Percentiles rank a stretch among this genome's conserved stretches.
Conservation (phyloP, 176 grass and related monocot species). For the Carex scoparia region DNA sequence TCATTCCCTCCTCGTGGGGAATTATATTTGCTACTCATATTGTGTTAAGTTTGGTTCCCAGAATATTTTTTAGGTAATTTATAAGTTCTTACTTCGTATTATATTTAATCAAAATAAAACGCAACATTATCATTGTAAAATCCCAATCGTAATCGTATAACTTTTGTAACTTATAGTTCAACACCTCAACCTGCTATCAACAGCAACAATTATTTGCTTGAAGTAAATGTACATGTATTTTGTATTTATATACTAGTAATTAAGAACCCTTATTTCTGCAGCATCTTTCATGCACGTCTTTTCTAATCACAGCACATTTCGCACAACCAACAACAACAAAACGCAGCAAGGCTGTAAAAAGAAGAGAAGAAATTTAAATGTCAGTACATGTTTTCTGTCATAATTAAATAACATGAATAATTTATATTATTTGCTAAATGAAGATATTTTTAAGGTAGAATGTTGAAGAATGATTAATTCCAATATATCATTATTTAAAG, state of each 20-base stretch:
- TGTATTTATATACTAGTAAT: not conserved
- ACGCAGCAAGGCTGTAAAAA: conserved; percentile 22
- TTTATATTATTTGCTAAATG: too few relatives aligned
- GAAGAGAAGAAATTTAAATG: not conserved
- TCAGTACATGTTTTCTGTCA: not conserved
- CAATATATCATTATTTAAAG: too few relatives aligned
- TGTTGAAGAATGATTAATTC: too few relatives aligned
- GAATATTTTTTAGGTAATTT: too few relatives aligned
- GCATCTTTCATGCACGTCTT: not conserved
- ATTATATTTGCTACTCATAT: too few relatives aligned
- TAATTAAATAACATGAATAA: too few relatives aligned
- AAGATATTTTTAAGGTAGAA: too few relatives aligned
- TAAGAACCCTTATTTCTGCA: not conserved
- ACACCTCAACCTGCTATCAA: not conserved
- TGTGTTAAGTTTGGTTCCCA: too few relatives aligned
- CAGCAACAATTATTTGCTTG: not conserved
- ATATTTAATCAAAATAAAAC: too few relatives aligned
- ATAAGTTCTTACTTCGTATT: too few relatives aligned
- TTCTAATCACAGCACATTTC: conserved; percentile 23
- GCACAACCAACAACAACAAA: conserved; percentile 32
- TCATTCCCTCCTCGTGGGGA: too few relatives aligned
- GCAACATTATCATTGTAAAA: too few relatives aligned
- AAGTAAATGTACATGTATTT: not conserved
- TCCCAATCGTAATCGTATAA: not conserved
- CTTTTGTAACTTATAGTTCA: not conserved